These are phyloP conservation scores for Acacia confusa DNA, from an alignment of 306 rosid genomes.

Conservation along the genomic window DNA sequence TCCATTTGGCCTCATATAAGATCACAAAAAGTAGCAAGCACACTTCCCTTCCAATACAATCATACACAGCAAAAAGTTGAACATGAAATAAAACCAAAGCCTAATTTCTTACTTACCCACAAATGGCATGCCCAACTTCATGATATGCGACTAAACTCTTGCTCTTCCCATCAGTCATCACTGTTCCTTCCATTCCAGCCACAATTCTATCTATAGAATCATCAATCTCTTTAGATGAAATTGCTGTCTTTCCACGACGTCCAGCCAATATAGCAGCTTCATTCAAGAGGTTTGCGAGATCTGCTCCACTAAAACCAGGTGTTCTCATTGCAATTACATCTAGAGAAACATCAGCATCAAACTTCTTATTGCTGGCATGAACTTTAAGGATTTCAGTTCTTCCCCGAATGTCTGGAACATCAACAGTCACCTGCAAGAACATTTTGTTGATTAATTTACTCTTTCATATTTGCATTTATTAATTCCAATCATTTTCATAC, in stretches of 20 bases:
- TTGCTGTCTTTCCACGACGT: slow-evolving; percentile 82
- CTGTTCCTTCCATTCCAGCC: slow-evolving; percentile 99
- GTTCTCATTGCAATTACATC: slow-evolving; percentile 96
- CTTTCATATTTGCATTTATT: slow-evolving; percentile 2
- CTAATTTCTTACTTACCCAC: slow-evolving; percentile 66
- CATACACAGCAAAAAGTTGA: not conserved
- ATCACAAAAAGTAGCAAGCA: slow-evolving; percentile 1
- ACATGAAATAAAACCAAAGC: slow-evolving; percentile 19
- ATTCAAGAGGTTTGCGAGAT: slow-evolving; percentile 95
- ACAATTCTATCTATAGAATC: slow-evolving; percentile 98
- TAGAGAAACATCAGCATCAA: slow-evolving; percentile 82
- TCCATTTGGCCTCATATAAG: not conserved
- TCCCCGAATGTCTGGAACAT: slow-evolving; percentile 93
- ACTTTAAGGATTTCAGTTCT: slow-evolving; percentile 96
- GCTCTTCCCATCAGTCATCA: slow-evolving; percentile 99
- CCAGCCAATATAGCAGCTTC: slow-evolving; percentile 99
- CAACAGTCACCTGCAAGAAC: slow-evolving; percentile 78
- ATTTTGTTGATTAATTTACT: slow-evolving; percentile 18
- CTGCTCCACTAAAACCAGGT: slow-evolving; percentile 98
- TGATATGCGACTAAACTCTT: slow-evolving; percentile 95
- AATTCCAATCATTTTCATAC: slow-evolving; percentile 35
- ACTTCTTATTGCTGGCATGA: slow-evolving; percentile 88
- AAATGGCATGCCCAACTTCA: slow-evolving; percentile 97
- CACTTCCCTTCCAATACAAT: not conserved
- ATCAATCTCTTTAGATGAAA: slow-evolving; percentile 93